phyloP scores from a whole-genome alignment of 2,329 filamentous ascomycete genomes.

The Bipolaris victoriae region DNA sequence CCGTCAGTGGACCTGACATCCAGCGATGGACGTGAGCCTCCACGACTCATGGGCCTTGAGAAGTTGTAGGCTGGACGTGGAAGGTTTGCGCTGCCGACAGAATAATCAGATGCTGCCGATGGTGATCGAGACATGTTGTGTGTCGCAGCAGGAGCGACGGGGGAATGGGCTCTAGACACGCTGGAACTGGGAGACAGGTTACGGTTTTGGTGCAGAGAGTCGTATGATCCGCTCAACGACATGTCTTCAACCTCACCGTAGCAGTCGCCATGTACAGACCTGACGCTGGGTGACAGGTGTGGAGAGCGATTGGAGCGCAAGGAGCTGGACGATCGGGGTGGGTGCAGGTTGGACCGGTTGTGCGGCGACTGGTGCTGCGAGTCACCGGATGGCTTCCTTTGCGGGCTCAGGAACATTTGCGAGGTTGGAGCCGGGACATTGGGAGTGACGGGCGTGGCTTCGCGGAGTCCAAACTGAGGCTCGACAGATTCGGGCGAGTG shows the following conservation, averaged over 20 bases:
- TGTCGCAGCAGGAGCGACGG: constrained; percentile 67
- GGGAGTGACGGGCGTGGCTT: constrained; percentile 52
- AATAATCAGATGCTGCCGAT: constrained; percentile 82
- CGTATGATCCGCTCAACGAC: constrained; percentile 63
- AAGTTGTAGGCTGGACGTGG: constrained; percentile 88
- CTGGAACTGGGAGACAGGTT: constrained; percentile 78
- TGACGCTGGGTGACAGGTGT: constrained; percentile 52
- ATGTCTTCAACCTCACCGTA: constrained; percentile 74
- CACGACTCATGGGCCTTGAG: constrained; percentile 83
- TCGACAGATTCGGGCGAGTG: constrained; percentile 55
- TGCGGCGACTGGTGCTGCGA: constrained; percentile 36
- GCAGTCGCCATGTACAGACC: constrained; percentile 57
- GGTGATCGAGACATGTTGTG: constrained; percentile 72
- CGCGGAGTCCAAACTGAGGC: constrained; percentile 49
- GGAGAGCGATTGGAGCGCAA: constrained; percentile 41
- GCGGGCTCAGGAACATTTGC: constrained; percentile 43
- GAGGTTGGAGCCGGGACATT: constrained; percentile 41
- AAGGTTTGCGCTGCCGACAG: constrained; percentile 62
- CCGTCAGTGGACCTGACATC: constrained; percentile 47
- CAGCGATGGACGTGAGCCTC: constrained; percentile 60
- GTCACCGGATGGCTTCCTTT: constrained; percentile 51
- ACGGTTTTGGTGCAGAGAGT: constrained; percentile 68
- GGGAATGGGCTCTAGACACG: constrained; percentile 65
- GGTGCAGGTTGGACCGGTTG: constrained; percentile 43
- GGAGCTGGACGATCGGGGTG: constrained; percentile 50